A percentile compares a stretch with the other conserved stretches of the same genome.
Conservation (phyloP, 176 grass and related monocot species). For the Ensete glaucum region DNA sequence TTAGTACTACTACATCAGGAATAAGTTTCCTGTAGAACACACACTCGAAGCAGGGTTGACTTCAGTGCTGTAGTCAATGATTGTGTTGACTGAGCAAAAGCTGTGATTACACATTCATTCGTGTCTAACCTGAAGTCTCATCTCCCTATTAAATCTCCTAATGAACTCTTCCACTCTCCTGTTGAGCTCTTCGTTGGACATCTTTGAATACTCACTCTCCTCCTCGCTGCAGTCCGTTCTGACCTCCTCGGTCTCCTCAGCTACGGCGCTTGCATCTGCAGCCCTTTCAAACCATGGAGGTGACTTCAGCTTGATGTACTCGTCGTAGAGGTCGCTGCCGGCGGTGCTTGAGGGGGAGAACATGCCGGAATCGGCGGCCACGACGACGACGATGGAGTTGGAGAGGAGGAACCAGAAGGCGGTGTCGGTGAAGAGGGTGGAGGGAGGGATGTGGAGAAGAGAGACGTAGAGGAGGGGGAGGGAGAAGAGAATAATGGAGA, state of each 20-base stretch:
- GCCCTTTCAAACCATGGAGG: neutral
- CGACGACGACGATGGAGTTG: constrained; percentile 87
- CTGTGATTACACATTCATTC: neutral
- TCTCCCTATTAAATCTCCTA: constrained; percentile 18
- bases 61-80: no score
- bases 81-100: neutral
- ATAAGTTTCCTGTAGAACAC: no score
- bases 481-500: constrained; percentile 69
- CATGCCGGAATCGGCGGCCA: constrained; percentile 67
- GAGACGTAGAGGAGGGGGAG: constrained; percentile 82
- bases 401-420: constrained; percentile 99
- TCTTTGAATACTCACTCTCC: neutral
- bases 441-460: constrained; percentile 68
- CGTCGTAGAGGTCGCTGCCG: neutral
- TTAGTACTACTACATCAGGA: no score
- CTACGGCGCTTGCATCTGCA: neutral
- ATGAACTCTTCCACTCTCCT: constrained; percentile 28
- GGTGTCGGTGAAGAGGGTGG: constrained; percentile 71
- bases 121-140: constrained; percentile 7
- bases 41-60: no score
- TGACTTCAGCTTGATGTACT: constrained; percentile 1
- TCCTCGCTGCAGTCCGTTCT: neutral
- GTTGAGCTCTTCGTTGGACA: constrained; percentile 23
- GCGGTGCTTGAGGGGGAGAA: constrained; percentile 21
- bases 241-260: neutral